Conservation (phyloP, 2,329 filamentous ascomycete genomes). For the Colletotrichum cuscutae region DNA sequence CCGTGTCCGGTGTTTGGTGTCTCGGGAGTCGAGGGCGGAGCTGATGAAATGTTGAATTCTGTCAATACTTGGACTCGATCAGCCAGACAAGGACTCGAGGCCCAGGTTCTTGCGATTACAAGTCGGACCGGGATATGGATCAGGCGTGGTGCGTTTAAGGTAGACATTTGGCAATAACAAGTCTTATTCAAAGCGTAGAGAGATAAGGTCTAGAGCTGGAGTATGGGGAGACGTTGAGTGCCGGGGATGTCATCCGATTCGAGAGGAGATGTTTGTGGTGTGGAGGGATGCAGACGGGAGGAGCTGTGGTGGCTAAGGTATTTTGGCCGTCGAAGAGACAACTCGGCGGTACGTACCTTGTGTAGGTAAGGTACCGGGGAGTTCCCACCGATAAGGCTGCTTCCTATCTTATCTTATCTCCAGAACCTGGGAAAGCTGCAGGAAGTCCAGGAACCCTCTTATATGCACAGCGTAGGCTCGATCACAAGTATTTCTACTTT, state of each 20-base stretch:
- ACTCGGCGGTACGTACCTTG: background rate
- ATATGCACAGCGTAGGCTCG: no score
- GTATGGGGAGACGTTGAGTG: background rate
- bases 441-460: no score
- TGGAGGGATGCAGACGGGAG: slow-evolving; percentile 2
- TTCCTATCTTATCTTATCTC: background rate
- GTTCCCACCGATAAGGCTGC: background rate
- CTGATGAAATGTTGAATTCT: background rate
- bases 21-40: slow-evolving; percentile 28
- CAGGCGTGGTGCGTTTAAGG: background rate
- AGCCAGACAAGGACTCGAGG: background rate
- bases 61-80: background rate
- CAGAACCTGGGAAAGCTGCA: no score
- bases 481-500: background rate
- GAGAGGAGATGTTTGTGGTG: background rate
- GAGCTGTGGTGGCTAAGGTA: background rate
- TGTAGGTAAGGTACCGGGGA: no score
- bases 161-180: background rate
- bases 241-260: background rate
- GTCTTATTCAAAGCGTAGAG: background rate
- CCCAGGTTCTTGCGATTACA: slow-evolving; percentile 7
- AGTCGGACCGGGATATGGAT: slow-evolving; percentile 11
- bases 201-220: background rate
- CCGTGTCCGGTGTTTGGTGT: slow-evolving; percentile 29
- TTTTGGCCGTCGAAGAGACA: background rate